phyloP scores from a whole-genome alignment of 2,329 filamentous ascomycete genomes.

The Aspergillus sp. region DNA sequence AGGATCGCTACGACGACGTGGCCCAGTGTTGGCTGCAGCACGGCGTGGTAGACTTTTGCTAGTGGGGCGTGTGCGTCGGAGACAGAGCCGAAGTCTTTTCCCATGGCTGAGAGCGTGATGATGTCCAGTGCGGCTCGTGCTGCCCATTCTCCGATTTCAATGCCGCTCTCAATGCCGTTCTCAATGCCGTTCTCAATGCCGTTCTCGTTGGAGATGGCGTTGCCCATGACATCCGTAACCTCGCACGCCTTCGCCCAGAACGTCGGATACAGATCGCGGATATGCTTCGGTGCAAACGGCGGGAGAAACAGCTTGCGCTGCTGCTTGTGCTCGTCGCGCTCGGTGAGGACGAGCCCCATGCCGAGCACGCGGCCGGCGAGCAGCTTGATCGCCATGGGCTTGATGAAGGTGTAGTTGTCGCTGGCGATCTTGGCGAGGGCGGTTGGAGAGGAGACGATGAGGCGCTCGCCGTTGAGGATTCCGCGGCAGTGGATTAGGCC shows the following conservation, averaged over 20 bases:
- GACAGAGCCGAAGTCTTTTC: not conserved
- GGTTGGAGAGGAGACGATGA: not conserved
- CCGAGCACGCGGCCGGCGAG: not conserved
- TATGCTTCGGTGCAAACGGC: not conserved
- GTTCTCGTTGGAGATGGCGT: too few species aligned
- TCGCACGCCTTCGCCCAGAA: not conserved
- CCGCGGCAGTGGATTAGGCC: not conserved
- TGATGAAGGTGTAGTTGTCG: not conserved
- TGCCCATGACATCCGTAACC: not conserved
- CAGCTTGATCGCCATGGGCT: not conserved
- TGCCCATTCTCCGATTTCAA: not conserved
- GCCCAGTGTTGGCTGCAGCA: not conserved
- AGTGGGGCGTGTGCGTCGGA: not conserved
- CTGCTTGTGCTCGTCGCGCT: conserved; percentile 1
- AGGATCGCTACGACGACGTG: not conserved
- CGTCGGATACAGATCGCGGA: not conserved
- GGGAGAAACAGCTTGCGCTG: not conserved
- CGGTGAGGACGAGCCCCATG: not conserved
- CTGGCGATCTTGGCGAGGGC: not conserved
- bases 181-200: not conserved
- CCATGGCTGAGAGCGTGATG: not conserved
- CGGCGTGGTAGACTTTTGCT: not conserved
- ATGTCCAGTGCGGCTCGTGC: not conserved
- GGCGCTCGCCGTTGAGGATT: not conserved
- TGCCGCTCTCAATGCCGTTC: not conserved